phyloP scores from a whole-genome alignment of 1,139 yeast genomes.

The Saccharomyces hybrid region DNA sequence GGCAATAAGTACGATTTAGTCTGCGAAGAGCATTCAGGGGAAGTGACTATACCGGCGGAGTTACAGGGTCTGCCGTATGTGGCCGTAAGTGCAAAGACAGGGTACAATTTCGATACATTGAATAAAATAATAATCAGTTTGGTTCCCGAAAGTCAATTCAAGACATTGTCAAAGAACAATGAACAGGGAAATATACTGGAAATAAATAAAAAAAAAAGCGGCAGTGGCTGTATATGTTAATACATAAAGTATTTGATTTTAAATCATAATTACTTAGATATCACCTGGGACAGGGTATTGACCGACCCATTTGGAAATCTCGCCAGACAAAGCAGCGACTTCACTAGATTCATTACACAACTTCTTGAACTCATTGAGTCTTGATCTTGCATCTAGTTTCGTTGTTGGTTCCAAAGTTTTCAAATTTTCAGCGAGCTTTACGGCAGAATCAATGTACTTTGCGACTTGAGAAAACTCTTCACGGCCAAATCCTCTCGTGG shows the following conservation, averaged over 20 bases:
- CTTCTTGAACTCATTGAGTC: slow-evolving; percentile 55
- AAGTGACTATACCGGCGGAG: slow-evolving; percentile 4
- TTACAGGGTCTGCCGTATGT: slow-evolving; percentile 41
- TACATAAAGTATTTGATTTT: background rate
- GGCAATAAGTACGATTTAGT: slow-evolving; percentile 72
- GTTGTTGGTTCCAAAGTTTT: slow-evolving; percentile 42
- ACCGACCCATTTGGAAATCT: slow-evolving; percentile 61
- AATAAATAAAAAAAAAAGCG: background rate
- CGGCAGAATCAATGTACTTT: slow-evolving; percentile 71
- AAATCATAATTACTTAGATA: slow-evolving; percentile 17
- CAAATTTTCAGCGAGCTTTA: slow-evolving; percentile 53
- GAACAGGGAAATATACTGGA: slow-evolving; percentile 2
- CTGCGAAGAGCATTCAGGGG: slow-evolving; percentile 15
- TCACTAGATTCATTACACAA: slow-evolving; percentile 53
- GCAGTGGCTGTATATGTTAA: slow-evolving; percentile 4
- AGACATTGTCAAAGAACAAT: slow-evolving; percentile 1
- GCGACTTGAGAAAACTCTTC: slow-evolving; percentile 75
- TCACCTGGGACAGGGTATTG: slow-evolving; percentile 79
- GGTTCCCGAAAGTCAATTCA: slow-evolving; percentile 44
- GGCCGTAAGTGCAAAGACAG: slow-evolving; percentile 89
- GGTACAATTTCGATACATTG: slow-evolving; percentile 69
- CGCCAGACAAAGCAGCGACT: slow-evolving; percentile 52
- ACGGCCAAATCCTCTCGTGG: slow-evolving; percentile 85
- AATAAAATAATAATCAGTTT: slow-evolving; percentile 74
- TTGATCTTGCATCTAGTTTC: slow-evolving; percentile 55